Evolutionary conservation across 495 filamentous ascomycete genomes (phyloP).

Genomic region (Thermothielavioides terrestris): DNA sequence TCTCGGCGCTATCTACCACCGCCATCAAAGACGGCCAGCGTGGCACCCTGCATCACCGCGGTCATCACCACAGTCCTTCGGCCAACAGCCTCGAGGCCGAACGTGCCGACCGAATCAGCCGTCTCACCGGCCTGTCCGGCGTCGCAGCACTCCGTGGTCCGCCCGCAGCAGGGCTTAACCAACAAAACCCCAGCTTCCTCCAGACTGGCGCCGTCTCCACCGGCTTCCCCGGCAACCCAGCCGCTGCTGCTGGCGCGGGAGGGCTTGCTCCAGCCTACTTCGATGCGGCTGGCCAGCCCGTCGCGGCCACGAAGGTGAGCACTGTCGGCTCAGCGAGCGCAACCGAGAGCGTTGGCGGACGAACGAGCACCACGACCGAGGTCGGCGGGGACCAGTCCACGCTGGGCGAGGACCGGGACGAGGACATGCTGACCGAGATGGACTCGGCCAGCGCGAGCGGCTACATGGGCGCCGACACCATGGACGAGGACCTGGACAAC

Average conservation of each 20-base stretch:
- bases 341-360: constrained; percentile 56
- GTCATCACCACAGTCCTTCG: constrained; percentile 52
- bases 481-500: constrained; percentile 30
- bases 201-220: constrained; percentile 27
- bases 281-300: constrained; percentile 53
- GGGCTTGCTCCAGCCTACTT: constrained; percentile 49
- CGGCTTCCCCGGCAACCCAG: constrained; percentile 12
- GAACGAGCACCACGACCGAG: constrained; percentile 49
- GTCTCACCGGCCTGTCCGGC: constrained; percentile 75
- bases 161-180: constrained; percentile 20
- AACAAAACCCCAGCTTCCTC: constrained; percentile 16
- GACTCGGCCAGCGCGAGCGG: constrained; percentile 30
- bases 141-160: constrained; percentile 58
- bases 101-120: constrained; percentile 87
- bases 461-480: constrained; percentile 27
- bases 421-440: constrained; percentile 33
- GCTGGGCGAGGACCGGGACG: constrained; percentile 36
- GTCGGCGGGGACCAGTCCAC: constrained; percentile 44
- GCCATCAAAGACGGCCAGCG: constrained; percentile 92
- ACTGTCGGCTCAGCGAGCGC: constrained; percentile 77
- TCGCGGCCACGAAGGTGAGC: constrained; percentile 55
- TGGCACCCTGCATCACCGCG: constrained; percentile 48
- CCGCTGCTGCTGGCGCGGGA: background rate
- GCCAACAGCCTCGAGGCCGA: constrained; percentile 74
- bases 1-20: constrained; percentile 80